Base-by-base conservation (phyloP, 768 basidiomycete genomes). In the Kwoniella heveanensis region DNA sequence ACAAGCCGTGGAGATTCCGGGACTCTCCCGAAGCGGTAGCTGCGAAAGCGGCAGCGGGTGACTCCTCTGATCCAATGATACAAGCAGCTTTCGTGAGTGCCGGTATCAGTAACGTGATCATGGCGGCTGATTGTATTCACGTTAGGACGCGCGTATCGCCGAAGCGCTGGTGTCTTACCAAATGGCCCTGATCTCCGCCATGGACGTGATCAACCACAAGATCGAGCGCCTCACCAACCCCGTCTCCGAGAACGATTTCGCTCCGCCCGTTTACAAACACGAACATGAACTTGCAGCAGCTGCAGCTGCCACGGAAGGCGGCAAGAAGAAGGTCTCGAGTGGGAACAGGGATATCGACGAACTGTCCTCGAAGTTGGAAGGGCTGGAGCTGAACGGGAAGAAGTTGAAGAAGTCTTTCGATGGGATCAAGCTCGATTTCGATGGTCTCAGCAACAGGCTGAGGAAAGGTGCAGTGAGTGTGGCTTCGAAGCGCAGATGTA, bases 91-190 rank as follows among this genome's bases (percentile, higher is more conserved):
- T 68, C 27, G 64, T 59, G 25, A 57, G 61, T n/a, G n/a, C n/a
- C n/a, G n/a, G n/a, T n/a, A n/a, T n/a, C n/a, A n/a, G n/a, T n/a
- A n/a, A n/a, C n/a, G n/a, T n/a, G n/a, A n/a, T n/a, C n/a, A n/a
- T n/a, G n/a, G n/a, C 32, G 32, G 13, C 32, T 32, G 32, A 32
- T 51, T n/a, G n/a, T n/a, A n/a, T n/a, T n/a, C n/a, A n/a, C n/a
- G n/a, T n/a, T 36, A 79, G 76, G 74, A 80, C 57, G 65, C 72
- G 7, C 60, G 68, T 8, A 56, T 79, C 9, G 73, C 77, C 13
- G 79, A 81, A 49, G 76, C 77, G 3, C 51, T 80, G 2, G 77
- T 81, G 13, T 57, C 52, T 15, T 81, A 81, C 60, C 80, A 81
- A 53, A 71, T 74, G 64, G 65, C 68, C n/a, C 57, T 81, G 8